Evolutionary conservation across 441 rosid genomes (phyloP), one percentile per base, ranked within the genome.

Genomic region (Melastoma candidum): DNA sequence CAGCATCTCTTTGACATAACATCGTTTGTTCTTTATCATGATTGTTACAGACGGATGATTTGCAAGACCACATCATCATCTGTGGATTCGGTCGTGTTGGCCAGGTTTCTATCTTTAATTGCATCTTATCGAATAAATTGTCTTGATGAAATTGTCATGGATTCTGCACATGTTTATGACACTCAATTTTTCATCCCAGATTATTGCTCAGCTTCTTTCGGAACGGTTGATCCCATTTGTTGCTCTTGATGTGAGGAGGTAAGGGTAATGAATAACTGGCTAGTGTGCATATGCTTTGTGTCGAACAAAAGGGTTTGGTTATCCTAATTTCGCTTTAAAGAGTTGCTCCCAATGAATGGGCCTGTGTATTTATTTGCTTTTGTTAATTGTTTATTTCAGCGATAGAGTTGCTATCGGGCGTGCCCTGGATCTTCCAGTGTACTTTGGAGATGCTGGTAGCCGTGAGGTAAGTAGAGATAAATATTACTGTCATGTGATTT

Each of bases 1-100:
- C 7, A 3, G 36, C 36, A 29, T 29, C 36, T 29, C 36, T 29
- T 6, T 29, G 36, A 3, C 36, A 29, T 29, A 6, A 29, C 7
- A 6, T 29, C 7, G 7, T 29, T 29, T 51, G 1, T 44, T 13
- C 44, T 24, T 51, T 27, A 47, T 60, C 57, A 14, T 56, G 63
- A 53, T 68, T 48, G 63, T 64, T 76, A 47, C 83, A 87, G 98
- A 93, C 98, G 0, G 98, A 93, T 78, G 98, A 93, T 74, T 77
- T 93, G 77, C 97, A 86, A 69, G 97, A 74, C 70, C 98, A 93
- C 68, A 93, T 93, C 55, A 86, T 93, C 63, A 70, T 93, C 27
- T 93, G 98, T 61, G 98, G 98, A 72, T 93, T 86, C 67, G 97
- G 98, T 66, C 97, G 98, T 58, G 93, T 84, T 72, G 98, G 98